Evolutionary conservation across 2,329 filamentous ascomycete species (phyloP), one percentile per base, ranked within the genome.

Genomic region (Hyphodiscus sp.): DNA sequence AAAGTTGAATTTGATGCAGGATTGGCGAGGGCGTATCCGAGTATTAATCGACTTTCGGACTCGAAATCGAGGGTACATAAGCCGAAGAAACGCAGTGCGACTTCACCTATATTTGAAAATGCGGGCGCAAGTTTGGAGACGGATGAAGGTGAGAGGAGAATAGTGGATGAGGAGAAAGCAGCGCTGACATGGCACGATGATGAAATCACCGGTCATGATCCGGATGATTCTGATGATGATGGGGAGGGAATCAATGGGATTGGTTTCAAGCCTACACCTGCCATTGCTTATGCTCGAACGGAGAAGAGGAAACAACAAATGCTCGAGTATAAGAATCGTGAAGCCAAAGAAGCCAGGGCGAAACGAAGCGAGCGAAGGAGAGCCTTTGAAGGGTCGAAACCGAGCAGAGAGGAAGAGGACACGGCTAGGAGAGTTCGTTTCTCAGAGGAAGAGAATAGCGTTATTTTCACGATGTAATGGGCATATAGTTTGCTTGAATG

Each of bases 161-260:
- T 61, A 26, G 42, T 67, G 10, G 64, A 67, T 49, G 55, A 58
- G 1, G 64, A 66, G 23, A 74, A 81, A 38, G 80, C 81, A 7
- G 76, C 80, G 2, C 71, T 85, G 50, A 86, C 83, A 1, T 86
- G 83, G 83, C 81, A 82, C 61, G 81, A 85, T 58, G 78, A 85
- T 60, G 83, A 86, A 64, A 86, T 86, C 56, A 86, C 83, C 1
- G 74, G 85, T 26, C 83, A 85, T 66, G 79, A 85, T 60, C 79
- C 81, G 0, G 73, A 81, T 42, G 83, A 86, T 63, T 75, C 79
- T 57, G 82, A 86, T 58, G 83, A 86, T 62, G 83, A 86, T 63
- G 83, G 83, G 49, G 80, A 78, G 2, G 83, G 83, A 20, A 81
- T 86, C 63, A 85, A 86, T 65, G 83, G 83, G 5, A 81, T 86